phyloP scores from a whole-genome alignment of 176 grass and related monocot species.

The Chloris gayana region DNA sequence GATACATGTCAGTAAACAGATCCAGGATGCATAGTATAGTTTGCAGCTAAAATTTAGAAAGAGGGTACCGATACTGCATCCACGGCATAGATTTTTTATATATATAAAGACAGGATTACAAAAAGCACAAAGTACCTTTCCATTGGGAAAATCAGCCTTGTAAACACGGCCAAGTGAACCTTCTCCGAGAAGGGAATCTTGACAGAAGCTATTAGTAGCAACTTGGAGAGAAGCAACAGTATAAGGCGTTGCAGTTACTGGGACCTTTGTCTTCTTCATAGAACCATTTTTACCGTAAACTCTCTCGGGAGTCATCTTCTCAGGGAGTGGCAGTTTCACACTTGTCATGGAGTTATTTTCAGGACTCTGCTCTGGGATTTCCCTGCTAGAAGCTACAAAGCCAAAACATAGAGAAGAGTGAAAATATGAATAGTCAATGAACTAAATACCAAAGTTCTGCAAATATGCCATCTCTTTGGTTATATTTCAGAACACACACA shows the following conservation, averaged over 20 bases:
- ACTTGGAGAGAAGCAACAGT: conserved; percentile 93
- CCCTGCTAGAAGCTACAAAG: conserved; percentile 63
- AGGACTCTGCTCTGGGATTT: conserved; percentile 58
- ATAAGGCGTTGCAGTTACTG: conserved; percentile 71
- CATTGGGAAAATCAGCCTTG: conserved; percentile 86
- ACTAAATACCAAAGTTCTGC: background rate
- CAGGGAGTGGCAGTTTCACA: conserved; percentile 56
- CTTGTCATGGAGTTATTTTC: conserved; percentile 50
- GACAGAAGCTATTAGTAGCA: conserved; percentile 93
- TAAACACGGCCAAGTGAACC: conserved; percentile 97
- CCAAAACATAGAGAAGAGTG: conserved; percentile 31
- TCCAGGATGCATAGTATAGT: conserved; percentile 3
- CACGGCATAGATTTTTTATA: background rate
- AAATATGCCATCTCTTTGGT: background rate
- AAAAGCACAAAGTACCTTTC: conserved; percentile 66
- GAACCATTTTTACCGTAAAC: conserved; percentile 70
- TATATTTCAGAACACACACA: conserved; percentile 4
- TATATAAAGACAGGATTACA: background rate
- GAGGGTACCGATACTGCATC: background rate
- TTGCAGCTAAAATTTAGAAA: conserved; percentile 9
- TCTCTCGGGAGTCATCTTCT: conserved; percentile 74
- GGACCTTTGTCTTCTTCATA: conserved; percentile 63
- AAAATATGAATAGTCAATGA: conserved; percentile 17
- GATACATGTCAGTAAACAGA: background rate
- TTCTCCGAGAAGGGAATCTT: conserved; percentile 95